A percentile compares a stretch with the other conserved stretches of the same genome.
Conservation (phyloP, 768 basidiomycete species). For the Lepiota venenata region DNA sequence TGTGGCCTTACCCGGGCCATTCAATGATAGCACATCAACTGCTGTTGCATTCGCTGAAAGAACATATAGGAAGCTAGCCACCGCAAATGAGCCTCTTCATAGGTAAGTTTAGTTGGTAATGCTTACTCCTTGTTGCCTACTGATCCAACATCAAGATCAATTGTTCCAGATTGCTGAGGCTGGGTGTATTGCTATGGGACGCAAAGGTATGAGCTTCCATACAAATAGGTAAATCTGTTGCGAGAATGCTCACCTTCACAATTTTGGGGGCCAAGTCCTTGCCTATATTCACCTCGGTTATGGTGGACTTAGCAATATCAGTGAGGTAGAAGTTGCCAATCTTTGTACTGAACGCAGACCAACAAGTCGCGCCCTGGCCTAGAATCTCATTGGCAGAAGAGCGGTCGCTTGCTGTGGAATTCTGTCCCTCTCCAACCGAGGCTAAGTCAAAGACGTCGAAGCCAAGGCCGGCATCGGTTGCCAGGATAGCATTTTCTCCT, state of each 20-base stretch:
- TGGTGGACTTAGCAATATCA: constrained; percentile 34
- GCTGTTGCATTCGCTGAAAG: too few relatives aligned
- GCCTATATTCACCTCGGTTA: constrained; percentile 44
- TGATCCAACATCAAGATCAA: constrained; percentile 38
- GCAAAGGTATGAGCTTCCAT: neutral
- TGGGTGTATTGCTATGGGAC: constrained; percentile 35
- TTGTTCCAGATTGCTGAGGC: constrained; percentile 29
- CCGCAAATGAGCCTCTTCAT: neutral
- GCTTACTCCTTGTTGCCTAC: constrained; percentile 35
- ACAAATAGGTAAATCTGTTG: too few relatives aligned
- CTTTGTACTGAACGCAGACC: constrained; percentile 37
- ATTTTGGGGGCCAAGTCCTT: constrained; percentile 41
- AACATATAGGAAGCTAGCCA: constrained; percentile 5
- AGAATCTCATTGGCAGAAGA: constrained; percentile 29
- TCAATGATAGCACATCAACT: too few relatives aligned
- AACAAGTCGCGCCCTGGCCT: constrained; percentile 40
- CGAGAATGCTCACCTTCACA: constrained; percentile 30
- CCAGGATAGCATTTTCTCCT: constrained; percentile 29
- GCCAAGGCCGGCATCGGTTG: constrained; percentile 36
- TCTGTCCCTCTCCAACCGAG: constrained; percentile 19
- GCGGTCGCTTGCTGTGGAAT: constrained; percentile 24
- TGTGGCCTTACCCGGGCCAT: constrained; percentile 19
- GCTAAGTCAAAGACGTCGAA: constrained; percentile 35
- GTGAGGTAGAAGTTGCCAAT: constrained; percentile 44
- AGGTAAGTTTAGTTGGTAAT: neutral